Evolutionary conservation across 495 filamentous ascomycete genomes (phyloP).

Genomic region (Aspergillus nidulans): DNA sequence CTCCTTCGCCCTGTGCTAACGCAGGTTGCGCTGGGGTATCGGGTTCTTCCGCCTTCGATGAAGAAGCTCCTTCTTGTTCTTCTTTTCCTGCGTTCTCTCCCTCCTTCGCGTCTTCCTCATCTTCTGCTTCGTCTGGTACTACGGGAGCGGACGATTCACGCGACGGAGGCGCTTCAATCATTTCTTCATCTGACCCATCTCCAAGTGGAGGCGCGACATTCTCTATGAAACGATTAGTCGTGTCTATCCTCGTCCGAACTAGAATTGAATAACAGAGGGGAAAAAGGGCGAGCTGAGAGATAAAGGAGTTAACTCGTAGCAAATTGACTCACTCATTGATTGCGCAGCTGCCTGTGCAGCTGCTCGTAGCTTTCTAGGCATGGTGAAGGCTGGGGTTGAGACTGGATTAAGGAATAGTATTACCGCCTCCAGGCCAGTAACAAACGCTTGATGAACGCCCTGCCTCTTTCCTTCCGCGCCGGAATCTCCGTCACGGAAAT

Average conservation of each 20-base stretch:
- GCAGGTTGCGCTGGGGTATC: constrained; percentile 25
- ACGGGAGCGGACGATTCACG: constrained; percentile 32
- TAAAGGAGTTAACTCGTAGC: too few species aligned
- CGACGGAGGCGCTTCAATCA: constrained; percentile 39
- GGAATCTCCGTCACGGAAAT: constrained; percentile 7
- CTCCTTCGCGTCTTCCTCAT: background rate
- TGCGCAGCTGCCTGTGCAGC: constrained; percentile 49
- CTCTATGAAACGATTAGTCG: constrained; percentile 28
- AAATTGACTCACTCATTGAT: constrained; percentile 36
- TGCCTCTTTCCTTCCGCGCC: constrained; percentile 14
- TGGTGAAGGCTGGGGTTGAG: constrained; percentile 19
- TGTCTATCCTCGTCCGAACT: constrained; percentile 14
- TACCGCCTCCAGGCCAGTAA: constrained; percentile 11
- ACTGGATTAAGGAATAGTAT: constrained; percentile 5
- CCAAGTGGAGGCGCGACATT: constrained; percentile 39
- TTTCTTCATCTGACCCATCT: constrained; percentile 48
- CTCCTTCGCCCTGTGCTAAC: constrained; percentile 31
- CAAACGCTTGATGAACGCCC: background rate
- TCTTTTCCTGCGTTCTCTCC: constrained; percentile 4
- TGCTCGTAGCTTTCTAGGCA: constrained; percentile 47
- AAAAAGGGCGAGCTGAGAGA: background rate
- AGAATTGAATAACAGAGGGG: background rate
- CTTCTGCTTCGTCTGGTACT: constrained; percentile 3
- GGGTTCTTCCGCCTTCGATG: constrained; percentile 11
- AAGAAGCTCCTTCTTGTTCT: background rate